Conservation (phyloP, 2,329 filamentous ascomycete genomes). For the Arachnomyces sp. region DNA sequence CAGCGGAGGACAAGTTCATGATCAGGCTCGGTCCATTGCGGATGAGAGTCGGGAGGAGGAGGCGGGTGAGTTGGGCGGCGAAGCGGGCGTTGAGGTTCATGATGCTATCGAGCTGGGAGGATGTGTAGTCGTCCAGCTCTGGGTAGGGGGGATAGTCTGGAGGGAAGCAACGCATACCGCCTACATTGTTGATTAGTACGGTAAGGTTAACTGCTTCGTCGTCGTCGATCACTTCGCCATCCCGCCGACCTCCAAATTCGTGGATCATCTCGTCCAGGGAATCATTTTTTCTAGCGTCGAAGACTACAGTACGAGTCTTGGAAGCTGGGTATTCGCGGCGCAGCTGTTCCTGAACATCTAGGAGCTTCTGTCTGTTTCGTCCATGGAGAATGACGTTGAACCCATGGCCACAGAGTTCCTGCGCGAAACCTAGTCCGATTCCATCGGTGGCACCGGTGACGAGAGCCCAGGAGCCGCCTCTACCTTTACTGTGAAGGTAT, state of each 20-base stretch:
- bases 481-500: constrained; percentile 9
- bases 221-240: constrained; percentile 1
- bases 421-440: constrained; percentile 46
- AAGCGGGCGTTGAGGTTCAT: constrained; percentile 46
- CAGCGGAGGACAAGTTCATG: constrained; percentile 45
- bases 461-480: constrained; percentile 35
- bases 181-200: constrained; percentile 52
- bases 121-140: constrained; percentile 29
- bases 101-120: constrained; percentile 33
- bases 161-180: constrained; percentile 27
- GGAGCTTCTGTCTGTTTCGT: constrained; percentile 45
- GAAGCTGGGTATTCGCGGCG: constrained; percentile 31
- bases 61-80: constrained; percentile 41
- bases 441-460: constrained; percentile 51
- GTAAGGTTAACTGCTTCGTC: constrained; percentile 40
- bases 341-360: constrained; percentile 35
- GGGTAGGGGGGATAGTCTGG: constrained; percentile 24
- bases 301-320: constrained; percentile 35
- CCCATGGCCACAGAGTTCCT: constrained; percentile 44
- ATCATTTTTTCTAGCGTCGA: constrained; percentile 33
- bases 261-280: constrained; percentile 20
- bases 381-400: constrained; percentile 55
- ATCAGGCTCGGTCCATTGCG: constrained; percentile 39
- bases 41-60: constrained; percentile 39
- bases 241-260: constrained; percentile 7